Evolutionary conservation across 129 eudicot species (phyloP), one percentile per base, ranked within the genome.

Genomic region (Smallanthus sonchifolius): DNA sequence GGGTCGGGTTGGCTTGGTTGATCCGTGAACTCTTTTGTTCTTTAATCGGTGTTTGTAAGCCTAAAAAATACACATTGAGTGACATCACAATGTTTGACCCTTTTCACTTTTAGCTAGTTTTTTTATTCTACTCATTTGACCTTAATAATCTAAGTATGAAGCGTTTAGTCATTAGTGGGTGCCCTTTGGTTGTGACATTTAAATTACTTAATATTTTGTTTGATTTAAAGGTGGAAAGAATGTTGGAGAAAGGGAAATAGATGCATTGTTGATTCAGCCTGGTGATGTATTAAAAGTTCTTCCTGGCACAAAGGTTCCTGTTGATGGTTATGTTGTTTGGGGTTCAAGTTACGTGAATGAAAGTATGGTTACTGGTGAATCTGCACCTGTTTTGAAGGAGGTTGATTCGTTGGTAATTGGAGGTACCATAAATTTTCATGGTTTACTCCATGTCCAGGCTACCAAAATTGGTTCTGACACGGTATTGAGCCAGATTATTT

Each of bases 321-420:
- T 84, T 35, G 99, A 95, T 84, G 99, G 96, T 56, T 17, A 55
- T 20, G 96, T 95, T 52, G 85, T 81, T 5, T 87, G 99, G 99
- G 99, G 99, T 69, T 88, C 99, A 70, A 95, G 99, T 76, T 86
- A 91, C 81, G 92, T 95, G 24, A 89, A 88, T 67, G 99, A 95
- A 87, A 88, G 99, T 75, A 91, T 95, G 99, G 96, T 95, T 65
- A 95, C 99, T n/a, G 99, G 99, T 63, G 99, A 95, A 89, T 84
- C 99, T 28, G 80, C 83, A 49, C 96, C 99, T 51, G 96, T 87
- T 67, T 63, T 78, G 64, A 95, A 95, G 86, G 97, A 91, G 74
- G 81, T 82, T 60, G 82, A 84, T 77, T 84, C 92, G 0, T 59
- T 80, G 32, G 96, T 91, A 44, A 88, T 95, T 67, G 99, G 99